Conservation (phyloP, 495 filamentous ascomycete species). For the Neurospora sp. region DNA sequence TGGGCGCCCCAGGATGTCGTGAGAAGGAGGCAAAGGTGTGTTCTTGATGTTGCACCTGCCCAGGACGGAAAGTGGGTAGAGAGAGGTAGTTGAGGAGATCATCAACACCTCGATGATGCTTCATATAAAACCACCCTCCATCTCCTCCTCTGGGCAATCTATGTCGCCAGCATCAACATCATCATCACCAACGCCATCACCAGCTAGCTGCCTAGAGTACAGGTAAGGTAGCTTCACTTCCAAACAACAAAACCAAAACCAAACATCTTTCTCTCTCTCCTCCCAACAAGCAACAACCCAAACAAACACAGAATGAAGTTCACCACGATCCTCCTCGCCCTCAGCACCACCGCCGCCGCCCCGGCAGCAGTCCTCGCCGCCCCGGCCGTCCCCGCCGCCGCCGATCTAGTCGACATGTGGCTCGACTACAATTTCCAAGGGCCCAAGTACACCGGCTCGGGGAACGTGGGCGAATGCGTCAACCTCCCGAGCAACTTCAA, state of each 20-base stretch:
- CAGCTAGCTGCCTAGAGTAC: neutral
- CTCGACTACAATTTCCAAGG: constrained; percentile 35
- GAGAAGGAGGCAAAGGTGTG: neutral
- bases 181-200: neutral
- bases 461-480: constrained; percentile 3
- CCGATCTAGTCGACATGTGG: constrained; percentile 10
- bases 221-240: neutral
- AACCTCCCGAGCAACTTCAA: constrained; percentile 11
- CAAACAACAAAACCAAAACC: neutral
- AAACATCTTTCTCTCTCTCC: neutral
- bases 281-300: neutral
- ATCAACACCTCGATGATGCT: too few species aligned
- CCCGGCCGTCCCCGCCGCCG: neutral
- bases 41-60: neutral
- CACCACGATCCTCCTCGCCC: constrained; percentile 3
- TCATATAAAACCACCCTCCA: neutral
- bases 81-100: neutral
- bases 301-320: constrained; percentile 14
- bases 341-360: neutral
- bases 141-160: neutral
- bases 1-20: too few species aligned
- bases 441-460: constrained; percentile 23
- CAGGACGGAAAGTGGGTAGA: neutral
- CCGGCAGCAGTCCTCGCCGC: neutral
- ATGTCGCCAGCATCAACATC: neutral